A percentile compares a stretch with the other conserved stretches of the same genome.
phyloP scores from a whole-genome alignment of 2,329 filamentous ascomycete species.

The Aspergillus sojae region DNA sequence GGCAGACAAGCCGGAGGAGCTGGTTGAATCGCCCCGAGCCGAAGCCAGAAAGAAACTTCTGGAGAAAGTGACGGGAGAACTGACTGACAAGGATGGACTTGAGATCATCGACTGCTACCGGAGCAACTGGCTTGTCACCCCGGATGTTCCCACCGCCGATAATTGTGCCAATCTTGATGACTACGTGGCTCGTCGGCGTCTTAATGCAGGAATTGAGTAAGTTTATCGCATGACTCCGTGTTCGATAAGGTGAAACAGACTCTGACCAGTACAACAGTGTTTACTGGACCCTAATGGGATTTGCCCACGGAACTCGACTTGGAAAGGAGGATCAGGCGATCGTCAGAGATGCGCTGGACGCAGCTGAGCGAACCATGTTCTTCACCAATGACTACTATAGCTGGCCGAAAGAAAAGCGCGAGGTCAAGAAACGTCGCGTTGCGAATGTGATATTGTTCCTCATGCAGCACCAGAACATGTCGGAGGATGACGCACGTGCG shows the following conservation, averaged over 20 bases:
- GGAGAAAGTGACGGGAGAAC: constrained; percentile 11
- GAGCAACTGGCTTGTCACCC: constrained; percentile 16
- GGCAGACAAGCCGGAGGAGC: constrained; percentile 7
- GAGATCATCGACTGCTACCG: constrained; percentile 19
- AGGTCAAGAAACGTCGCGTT: constrained; percentile 10
- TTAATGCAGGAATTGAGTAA: constrained; percentile 17
- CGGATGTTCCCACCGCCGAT: constrained; percentile 14
- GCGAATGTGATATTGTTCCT: constrained; percentile 17
- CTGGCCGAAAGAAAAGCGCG: constrained; percentile 17
- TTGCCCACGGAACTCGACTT: constrained; percentile 16
- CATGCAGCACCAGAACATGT: constrained; percentile 16
- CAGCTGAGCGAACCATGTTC: constrained; percentile 18
- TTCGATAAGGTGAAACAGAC: not conserved
- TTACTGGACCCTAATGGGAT: constrained; percentile 18
- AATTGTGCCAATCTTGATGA: constrained; percentile 18
- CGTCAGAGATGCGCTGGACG: constrained; percentile 13
- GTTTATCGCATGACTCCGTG: not conserved
- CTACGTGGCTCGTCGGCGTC: constrained; percentile 15
- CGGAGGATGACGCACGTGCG: constrained; percentile 9
- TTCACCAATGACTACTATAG: constrained; percentile 21
- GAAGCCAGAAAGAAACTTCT: constrained; percentile 12
- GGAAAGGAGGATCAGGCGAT: constrained; percentile 17
- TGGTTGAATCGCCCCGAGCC: constrained; percentile 11
- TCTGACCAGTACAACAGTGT: constrained; percentile 6
- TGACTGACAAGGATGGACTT: constrained; percentile 16